Evolutionary conservation across 2,329 filamentous ascomycete species (phyloP).

Genomic region (Xenoacremonium recifei): DNA sequence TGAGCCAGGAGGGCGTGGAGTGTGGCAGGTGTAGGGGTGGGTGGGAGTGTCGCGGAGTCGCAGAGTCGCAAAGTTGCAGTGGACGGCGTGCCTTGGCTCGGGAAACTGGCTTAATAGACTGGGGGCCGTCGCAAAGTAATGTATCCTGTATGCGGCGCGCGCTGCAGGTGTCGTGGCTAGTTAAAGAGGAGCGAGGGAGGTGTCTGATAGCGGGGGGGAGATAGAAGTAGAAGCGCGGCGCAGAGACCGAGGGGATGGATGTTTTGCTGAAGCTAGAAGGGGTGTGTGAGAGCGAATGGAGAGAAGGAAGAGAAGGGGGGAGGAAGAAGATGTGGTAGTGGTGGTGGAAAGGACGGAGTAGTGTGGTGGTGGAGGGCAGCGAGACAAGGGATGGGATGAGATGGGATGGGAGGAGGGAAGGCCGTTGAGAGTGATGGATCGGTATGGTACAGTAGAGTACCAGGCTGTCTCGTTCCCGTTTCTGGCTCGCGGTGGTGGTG

Average conservation of each 20-base stretch:
- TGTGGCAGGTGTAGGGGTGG: slow-evolving; percentile 7
- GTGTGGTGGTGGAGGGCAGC: slow-evolving; percentile 10
- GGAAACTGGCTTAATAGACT: no score
- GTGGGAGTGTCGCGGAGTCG: neutral
- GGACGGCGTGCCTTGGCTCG: no score
- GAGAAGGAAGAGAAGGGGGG: slow-evolving; percentile 4
- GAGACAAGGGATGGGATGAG: slow-evolving; percentile 5
- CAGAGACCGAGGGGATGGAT: slow-evolving; percentile 14
- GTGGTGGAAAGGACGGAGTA: no score
- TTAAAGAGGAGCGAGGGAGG: no score
- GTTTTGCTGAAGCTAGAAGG: no score
- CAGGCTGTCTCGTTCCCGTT: neutral
- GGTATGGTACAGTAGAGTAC: neutral
- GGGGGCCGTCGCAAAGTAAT: slow-evolving; percentile 14
- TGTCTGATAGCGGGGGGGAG: neutral
- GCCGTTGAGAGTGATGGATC: slow-evolving; percentile 10
- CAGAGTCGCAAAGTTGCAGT: slow-evolving; percentile 11
- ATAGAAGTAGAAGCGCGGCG: slow-evolving; percentile 2
- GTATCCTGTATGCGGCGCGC: slow-evolving; percentile 17
- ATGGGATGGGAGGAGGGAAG: slow-evolving; percentile 12
- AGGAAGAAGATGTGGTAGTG: slow-evolving; percentile 5
- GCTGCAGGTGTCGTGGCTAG: no score
- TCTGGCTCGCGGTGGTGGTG: no score
- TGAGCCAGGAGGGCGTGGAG: neutral
- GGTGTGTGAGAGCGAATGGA: slow-evolving; percentile 13